Evolutionary conservation across 2,329 filamentous ascomycete species (phyloP).

Genomic region (Clonostachys solani): DNA sequence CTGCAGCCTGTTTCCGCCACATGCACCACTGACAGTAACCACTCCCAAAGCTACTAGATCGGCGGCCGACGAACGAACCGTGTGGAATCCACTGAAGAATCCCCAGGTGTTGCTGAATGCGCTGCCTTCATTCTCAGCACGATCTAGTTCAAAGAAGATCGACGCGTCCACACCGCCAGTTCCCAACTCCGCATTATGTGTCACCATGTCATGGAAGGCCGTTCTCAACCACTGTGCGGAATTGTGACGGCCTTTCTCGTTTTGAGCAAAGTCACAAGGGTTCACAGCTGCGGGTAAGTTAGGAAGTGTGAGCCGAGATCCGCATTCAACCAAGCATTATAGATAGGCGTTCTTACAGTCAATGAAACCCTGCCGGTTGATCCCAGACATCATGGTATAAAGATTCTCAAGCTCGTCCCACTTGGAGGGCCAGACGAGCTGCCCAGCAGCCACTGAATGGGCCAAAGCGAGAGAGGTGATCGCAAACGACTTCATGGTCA

Average conservation of each 20-base stretch:
- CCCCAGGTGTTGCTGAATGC: slow-evolving; percentile 48
- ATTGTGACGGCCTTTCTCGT: slow-evolving; percentile 18
- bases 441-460: slow-evolving; percentile 3
- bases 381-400: slow-evolving; percentile 10
- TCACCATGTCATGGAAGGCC: slow-evolving; percentile 59
- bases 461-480: no score
- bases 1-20: slow-evolving; percentile 51
- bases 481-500: no score
- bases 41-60: slow-evolving; percentile 56
- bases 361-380: slow-evolving; percentile 10
- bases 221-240: slow-evolving; percentile 59
- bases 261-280: no score
- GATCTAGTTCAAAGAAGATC: slow-evolving; percentile 52
- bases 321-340: no score
- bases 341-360: slow-evolving; percentile 6
- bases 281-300: no score
- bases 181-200: slow-evolving; percentile 40
- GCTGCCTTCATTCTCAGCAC: slow-evolving; percentile 51
- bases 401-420: slow-evolving; percentile 13
- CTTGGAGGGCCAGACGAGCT: slow-evolving; percentile 11
- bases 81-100: slow-evolving; percentile 50
- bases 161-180: slow-evolving; percentile 56
- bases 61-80: slow-evolving; percentile 44
- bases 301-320: no score
- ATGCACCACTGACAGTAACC: slow-evolving; percentile 53